Evolutionary conservation across 345 rosid species (phyloP), one percentile per base, ranked within the genome.

Genomic region (Sisymbrium irio): DNA sequence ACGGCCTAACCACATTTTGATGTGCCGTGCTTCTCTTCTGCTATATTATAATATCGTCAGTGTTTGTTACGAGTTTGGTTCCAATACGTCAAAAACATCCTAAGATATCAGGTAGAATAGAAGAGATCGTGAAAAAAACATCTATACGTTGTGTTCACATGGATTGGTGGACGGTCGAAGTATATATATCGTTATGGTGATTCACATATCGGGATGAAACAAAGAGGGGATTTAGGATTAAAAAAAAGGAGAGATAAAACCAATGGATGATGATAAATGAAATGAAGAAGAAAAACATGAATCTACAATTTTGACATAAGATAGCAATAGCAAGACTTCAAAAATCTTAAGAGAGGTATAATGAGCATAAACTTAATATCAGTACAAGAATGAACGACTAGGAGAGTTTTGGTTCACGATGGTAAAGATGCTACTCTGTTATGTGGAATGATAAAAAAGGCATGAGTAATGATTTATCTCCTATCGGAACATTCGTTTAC

Each of bases 1-100:
- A 53, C 60, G 61, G 60, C 77, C 67, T 58, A 68, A 75, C 79
- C 69, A 67, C 69, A 75, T 60, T 73, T 60, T 58, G 35, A 50
- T 45, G 17, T 51, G 56, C 32, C 56, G 45, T 67, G 60, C 59
- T 30, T 65, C 42, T 37, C 72, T 49, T 71, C 42, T 39, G 42
- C 32, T 50, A n/a, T 50, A 2, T 22, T 42, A 62, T 63, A 37
- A 71, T 58, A 47, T 39, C 60, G 22, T 10, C 63, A 27, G 25
- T 28, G 59, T 40, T 64, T 51, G 69, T 73, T 73, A 63, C 12
- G 70, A 27, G 63, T 44, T 12, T 42, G 77, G 77, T 55, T 22
- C 25, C 40, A 55, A 32, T 45, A 73, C 9, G 37, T 35, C 71
- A 36, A 45, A 45, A 51, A 51, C 33, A 25, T 25, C 9, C 14